Evolutionary conservation across 176 grass and related monocot species (phyloP).

Genomic region (Elymus sibiricus): DNA sequence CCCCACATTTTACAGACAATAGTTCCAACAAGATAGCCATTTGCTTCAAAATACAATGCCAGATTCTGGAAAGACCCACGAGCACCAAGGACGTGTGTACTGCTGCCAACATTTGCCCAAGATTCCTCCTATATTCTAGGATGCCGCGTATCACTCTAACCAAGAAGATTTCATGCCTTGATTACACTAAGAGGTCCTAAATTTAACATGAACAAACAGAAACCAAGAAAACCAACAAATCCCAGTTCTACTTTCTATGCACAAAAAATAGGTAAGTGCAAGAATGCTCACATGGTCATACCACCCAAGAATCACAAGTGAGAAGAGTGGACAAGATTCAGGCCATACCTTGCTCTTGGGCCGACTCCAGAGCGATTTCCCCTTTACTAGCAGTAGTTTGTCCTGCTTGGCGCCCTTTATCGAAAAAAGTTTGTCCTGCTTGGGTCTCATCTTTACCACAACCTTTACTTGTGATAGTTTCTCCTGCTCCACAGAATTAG

Average conservation of each 20-base stretch:
- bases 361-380: neutral
- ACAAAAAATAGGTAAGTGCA: neutral
- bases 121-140: neutral
- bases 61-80: neutral
- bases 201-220: neutral
- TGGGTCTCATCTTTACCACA: no score
- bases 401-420: no score
- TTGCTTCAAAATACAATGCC: neutral
- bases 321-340: neutral
- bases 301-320: neutral
- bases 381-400: neutral
- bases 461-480: neutral
- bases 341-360: neutral
- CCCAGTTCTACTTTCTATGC: neutral
- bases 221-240: neutral
- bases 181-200: neutral
- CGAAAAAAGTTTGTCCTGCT: no score
- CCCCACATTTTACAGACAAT: neutral
- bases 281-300: neutral
- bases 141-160: neutral
- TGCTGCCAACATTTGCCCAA: neutral
- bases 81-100: neutral
- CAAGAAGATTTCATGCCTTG: neutral
- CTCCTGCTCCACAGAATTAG: neutral
- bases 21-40: neutral